Base-by-base conservation (phyloP, 2,329 filamentous ascomycete species). In the Stachybotrys chartarum region DNA sequence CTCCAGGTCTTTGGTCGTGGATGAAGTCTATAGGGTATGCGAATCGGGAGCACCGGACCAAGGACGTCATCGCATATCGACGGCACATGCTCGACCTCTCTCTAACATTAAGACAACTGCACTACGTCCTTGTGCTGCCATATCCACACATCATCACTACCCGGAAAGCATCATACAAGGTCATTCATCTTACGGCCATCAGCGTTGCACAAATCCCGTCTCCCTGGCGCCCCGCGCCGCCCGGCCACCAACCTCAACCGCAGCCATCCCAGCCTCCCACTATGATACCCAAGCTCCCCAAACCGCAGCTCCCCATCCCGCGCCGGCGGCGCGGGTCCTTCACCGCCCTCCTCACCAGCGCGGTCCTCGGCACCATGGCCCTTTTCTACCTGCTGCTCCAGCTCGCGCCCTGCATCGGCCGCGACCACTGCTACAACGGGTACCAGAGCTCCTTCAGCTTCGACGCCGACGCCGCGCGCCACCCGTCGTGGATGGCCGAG, bases 401-500 rank as follows among this genome's bases (percentile, higher is more conserved):
- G 53, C 53, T 66, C 44, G 59, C 63, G 50, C 67, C 67, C 17
- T 66, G 66, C 61, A 56, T 66, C 54, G 45, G 45, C 10, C 59
- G 56, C 30, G 64, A 60, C 42, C 60, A 57, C 51, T 67, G 64
- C 58, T 70, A 69, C 54, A 59, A 58, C 47, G 67, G 66, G 53
- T 68, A 65, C 61, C 57, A 59, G 30, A 64, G 61, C 54, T 59
- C 56, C 24, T 77, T 65, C 61, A 77, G 75, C 52, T 79, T 78
- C 64, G 73, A 78, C 59, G 65, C 70, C 44, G 61, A 70, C 56
- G 59, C 58, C 32, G 63, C 65, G 39, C 59, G 66, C 47, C 63
- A 71, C 35, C 63, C 70, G 7, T 54, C 58, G 44, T 80, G 77
- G 77, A 79, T 79, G 77, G 64, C 65, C 18, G 52, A 52, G 7